Percentiles rank a stretch among this genome's conserved stretches.
Conservation (phyloP, 1,284 basidiomycete genomes). For the Hymenochaete sp. region DNA sequence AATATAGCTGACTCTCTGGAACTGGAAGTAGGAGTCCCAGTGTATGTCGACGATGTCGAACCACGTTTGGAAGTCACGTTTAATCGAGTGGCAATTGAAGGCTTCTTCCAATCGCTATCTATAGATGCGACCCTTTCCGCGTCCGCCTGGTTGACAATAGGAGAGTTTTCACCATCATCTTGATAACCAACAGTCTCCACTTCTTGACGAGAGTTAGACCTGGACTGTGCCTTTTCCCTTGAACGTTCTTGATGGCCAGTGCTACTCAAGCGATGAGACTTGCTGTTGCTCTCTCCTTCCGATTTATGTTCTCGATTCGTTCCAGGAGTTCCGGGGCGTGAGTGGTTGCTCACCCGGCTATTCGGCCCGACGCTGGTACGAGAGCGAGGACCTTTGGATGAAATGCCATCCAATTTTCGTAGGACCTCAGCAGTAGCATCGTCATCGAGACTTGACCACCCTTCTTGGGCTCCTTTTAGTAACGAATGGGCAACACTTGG, state of each 20-base stretch:
- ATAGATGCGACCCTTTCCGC: no score
- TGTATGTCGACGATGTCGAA: slow-evolving; percentile 81
- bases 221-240: slow-evolving; percentile 4
- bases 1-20: slow-evolving; percentile 79
- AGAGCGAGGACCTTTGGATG: slow-evolving; percentile 60
- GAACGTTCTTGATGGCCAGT: slow-evolving; percentile 4
- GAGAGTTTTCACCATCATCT: no score
- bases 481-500: slow-evolving; percentile 72
- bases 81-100: slow-evolving; percentile 45
- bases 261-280: slow-evolving; percentile 8
- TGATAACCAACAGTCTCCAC: no score
- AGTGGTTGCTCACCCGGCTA: slow-evolving; percentile 51
- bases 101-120: slow-evolving; percentile 38
- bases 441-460: slow-evolving; percentile 78
- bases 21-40: slow-evolving; percentile 63
- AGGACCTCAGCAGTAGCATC: slow-evolving; percentile 86
- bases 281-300: slow-evolving; percentile 33
- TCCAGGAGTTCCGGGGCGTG: slow-evolving; percentile 68
- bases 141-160: no score
- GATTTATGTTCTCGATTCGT: slow-evolving; percentile 25
- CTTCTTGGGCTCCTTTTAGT: slow-evolving; percentile 72
- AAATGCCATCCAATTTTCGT: slow-evolving; percentile 87
- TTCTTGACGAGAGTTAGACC: no score
- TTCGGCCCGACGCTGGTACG: slow-evolving; percentile 57
- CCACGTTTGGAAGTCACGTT: slow-evolving; percentile 78